Evolutionary conservation across 176 grass and related monocot genomes (phyloP), one percentile per base, ranked within the genome.

Genomic region (Avena sativa): DNA sequence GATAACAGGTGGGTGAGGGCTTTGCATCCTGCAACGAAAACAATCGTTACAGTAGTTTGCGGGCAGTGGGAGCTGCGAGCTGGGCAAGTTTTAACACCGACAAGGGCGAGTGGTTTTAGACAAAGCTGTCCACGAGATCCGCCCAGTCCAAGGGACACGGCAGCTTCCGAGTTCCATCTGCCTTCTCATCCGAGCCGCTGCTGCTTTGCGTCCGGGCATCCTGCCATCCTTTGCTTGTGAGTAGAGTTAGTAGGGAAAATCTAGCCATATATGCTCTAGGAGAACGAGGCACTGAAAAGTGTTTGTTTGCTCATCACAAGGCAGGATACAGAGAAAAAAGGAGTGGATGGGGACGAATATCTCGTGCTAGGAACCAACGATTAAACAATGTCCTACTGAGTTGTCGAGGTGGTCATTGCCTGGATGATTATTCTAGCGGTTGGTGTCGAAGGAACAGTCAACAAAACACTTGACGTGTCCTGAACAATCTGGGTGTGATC

Each of bases 51-150:
- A 23, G 38, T 40, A 40, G 38, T 43, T 43, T 6, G 6, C 5
- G 40, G 0, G 40, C 0, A 43, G 40, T 11, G 46, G 8, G 46
- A 48, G 9, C 46, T 48, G 9, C 9, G 46, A 48, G 46, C 1
- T 48, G 46, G 46, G 46, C 9, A 48, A 48, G 46, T 48, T 10
- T 48, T 48, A 53, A 74, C n/a, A 26, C 58, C 77, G 88, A 81
- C 88, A 75, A 55, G 32, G 68, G 21, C 34, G 59, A 69, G 69
- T 81, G 69, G 49, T 3, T 44, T 19, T 36, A 57, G 88, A 81
- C 83, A 89, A 75, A 36, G 78, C 50, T 85, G 83, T 69, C 83
- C 83, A 46, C 6, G 60, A 89, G 88, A 89, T 32, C 69, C 69
- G 68, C 19, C 69, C 16, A 68, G 36, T 11, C 82, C 69, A 13